Evolutionary conservation across 139 green algal species (phyloP), one percentile per base, ranked within the genome.

Genomic region (Chlamydomonas sp.): DNA sequence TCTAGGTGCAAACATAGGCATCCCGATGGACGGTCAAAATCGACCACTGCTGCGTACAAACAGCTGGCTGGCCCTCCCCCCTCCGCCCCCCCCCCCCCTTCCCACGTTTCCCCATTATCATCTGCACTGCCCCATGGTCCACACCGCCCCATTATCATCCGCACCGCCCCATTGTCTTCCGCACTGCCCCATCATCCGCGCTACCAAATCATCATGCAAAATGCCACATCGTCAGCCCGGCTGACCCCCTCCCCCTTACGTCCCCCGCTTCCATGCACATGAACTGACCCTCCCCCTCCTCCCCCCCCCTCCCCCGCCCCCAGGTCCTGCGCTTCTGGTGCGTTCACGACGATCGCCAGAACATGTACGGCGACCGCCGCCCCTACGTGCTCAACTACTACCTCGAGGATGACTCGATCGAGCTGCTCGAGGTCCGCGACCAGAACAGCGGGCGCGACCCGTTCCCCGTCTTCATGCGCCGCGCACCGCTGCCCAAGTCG

Each of bases 351-450:
- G 89, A 97, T 77, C 67, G 84, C 5, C 65, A 76, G 34, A 64
- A 31, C 65, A 78, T 95, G 73, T 95, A 90, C 73, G 91, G 91
- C 26, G 88, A 96, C 70, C 74, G 87, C n/a, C 76, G 86, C 6
- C 84, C 84, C 31, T 96, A 93, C 73, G 80, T 91, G 58, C 75
- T 98, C 67, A 90, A 96, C 76, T 96, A 91, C 79, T 97, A 90
- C 73, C 79, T 97, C 37, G 88, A 93, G 73, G 91, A 96, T 70
- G 87, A 96, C 83, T 94, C 84, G 1, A 85, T 95, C 16, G 92
- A 97, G 81, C 89, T 98, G 34, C 81, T 95, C 49, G 92, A 98
- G 79, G 68, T 88, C 31, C 68, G 89, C 36, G 87, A 95, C 68
- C 75, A 71, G 69, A 96, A 96, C 79, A 84, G 35, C 10, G 90